phyloP scores from a whole-genome alignment of 164 flowering plant species.

The Magnolia sinica region DNA sequence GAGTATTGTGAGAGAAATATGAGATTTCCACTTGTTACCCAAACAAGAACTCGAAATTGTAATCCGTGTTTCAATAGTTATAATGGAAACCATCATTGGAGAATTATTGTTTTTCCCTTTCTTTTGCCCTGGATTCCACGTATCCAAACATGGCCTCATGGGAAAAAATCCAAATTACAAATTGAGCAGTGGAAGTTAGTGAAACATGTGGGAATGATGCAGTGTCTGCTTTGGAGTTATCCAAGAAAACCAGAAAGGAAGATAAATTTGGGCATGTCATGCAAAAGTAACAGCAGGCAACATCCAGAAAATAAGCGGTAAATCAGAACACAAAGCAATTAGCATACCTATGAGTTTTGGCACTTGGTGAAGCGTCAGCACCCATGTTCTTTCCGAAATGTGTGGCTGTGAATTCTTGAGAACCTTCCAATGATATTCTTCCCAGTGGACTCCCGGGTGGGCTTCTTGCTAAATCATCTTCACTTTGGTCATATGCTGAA shows the following conservation, averaged over 20 bases:
- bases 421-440: constrained; percentile 43
- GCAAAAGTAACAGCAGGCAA: not conserved
- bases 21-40: too few relatives aligned
- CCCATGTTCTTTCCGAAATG: constrained; percentile 29
- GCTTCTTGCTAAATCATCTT: constrained; percentile 46
- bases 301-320: not conserved
- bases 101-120: too few relatives aligned
- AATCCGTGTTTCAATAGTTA: too few relatives aligned
- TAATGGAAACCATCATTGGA: too few relatives aligned
- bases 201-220: too few relatives aligned
- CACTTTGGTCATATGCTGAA: constrained; percentile 34
- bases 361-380: constrained; percentile 50
- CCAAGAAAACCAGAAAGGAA: not conserved
- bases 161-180: too few relatives aligned
- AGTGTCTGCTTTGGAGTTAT: not conserved
- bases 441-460: constrained; percentile 53
- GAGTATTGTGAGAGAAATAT: too few relatives aligned
- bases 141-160: too few relatives aligned
- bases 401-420: constrained; percentile 41
- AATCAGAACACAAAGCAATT: not conserved
- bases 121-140: too few relatives aligned
- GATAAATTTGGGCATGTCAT: constrained; percentile 2
- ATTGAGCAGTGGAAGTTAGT: too few relatives aligned
- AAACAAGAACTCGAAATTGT: too few relatives aligned
- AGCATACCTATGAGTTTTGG: constrained; percentile 50